Base-by-base conservation (phyloP, 176 grass and related monocot genomes). In the Guadua angustifolia region DNA sequence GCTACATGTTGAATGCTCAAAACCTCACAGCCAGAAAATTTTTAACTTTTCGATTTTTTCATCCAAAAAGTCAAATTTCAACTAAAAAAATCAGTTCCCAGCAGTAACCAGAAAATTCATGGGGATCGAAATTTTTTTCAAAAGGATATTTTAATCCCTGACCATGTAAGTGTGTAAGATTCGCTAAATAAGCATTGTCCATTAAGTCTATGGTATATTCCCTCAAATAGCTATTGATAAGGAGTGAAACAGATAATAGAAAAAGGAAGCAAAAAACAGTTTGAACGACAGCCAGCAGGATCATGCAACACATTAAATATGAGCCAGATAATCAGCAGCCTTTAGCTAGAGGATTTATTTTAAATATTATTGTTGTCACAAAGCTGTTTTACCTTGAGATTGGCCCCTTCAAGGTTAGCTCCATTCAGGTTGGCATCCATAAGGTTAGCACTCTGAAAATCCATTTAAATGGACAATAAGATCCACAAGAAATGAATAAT, bases 351-450 rank as follows among this genome's bases (percentile, higher is more conserved):
- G 21, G 19, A 17, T 75, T 71, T 71, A 18, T 35, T 36, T 49
- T 33, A 13, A 79, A 25, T 67, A 73, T 77, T 73, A 69, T 38
- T 43, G 43, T 5, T 67, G 66, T 83, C 56, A 69, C 52, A 24
- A 63, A 50, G 17, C 68, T 81, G 47, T 66, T 81, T 82, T 93
- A 98, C 95, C 92, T 95, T 98, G 35, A 98, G 92, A 93, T 98
- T 98, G 16, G 92, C 95, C 65, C 90, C 95, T 98, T 98, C 95
- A 77, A 97, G 88, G 77, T 97, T 95, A 86, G 95, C 95, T 78
- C 79, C 90, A 84, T 64, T 88, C 35, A 97, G 84, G 36, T 93
- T 88, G 32, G 92, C 93, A 85, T 35, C 79, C 51, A 46, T 82
- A 78, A 98, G 89, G 9, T 98, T 88, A 55, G 92, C 91, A 90